Conservation (phyloP, 2,329 filamentous ascomycete species). For the Sclerotinia sclerotiorum region DNA sequence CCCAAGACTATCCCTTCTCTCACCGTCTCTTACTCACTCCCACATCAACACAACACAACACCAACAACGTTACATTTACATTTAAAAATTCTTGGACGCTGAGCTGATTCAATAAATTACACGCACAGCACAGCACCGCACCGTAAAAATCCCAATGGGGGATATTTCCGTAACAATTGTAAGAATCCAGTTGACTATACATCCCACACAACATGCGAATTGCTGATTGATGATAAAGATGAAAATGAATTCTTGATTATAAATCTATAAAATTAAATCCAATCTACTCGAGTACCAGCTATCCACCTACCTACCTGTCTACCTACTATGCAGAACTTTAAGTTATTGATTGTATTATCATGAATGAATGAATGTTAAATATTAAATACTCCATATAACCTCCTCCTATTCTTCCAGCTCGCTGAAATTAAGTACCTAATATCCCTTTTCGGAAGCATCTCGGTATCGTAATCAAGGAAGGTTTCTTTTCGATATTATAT, state of each 20-base stretch:
- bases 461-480: constrained; percentile 2
- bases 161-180: neutral
- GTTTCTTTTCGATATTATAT: neutral
- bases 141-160: neutral
- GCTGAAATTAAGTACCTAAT: too few species aligned
- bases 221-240: too few species aligned
- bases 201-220: too few species aligned
- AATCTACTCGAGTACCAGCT: too few species aligned
- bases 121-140: too few species aligned
- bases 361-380: neutral
- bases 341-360: too few species aligned
- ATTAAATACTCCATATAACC: too few species aligned
- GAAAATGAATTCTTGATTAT: too few species aligned
- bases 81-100: neutral
- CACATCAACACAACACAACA: neutral
- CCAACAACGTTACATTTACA: constrained; percentile 18
- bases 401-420: constrained; percentile 1
- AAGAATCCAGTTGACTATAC: too few species aligned
- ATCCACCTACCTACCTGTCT: too few species aligned
- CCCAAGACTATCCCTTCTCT: neutral
- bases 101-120: neutral
- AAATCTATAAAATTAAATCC: too few species aligned
- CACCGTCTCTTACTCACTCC: constrained; percentile 4
- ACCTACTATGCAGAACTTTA: too few species aligned
- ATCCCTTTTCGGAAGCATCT: neutral